These are phyloP conservation scores for Gracilaria vermiculophylla DNA, from an alignment of 23 red algal genomes.

Conservation along the genomic window DNA sequence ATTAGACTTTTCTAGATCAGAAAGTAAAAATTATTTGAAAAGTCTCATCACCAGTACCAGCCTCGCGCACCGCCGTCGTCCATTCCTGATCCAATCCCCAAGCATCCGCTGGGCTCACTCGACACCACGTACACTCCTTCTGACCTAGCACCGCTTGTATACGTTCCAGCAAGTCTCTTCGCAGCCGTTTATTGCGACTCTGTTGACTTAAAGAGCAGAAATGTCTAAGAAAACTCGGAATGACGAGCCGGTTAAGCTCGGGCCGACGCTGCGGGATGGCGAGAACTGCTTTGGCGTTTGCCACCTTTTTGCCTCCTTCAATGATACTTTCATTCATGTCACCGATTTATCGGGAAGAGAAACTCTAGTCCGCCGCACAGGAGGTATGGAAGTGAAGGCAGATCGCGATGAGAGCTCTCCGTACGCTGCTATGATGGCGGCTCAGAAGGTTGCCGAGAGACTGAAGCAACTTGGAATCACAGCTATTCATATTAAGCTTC, in stretches of 20 bases:
- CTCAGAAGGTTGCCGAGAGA: constrained; percentile 97
- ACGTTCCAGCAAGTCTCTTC: too few relatives aligned
- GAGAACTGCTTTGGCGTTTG: constrained; percentile 94
- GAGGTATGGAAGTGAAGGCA: constrained; percentile 99
- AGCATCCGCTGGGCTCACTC: too few relatives aligned
- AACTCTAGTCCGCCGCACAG: constrained; percentile 95
- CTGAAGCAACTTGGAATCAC: constrained; percentile 97
- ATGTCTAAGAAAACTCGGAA: constrained; percentile 80
- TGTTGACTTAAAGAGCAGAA: background rate
- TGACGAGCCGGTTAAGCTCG: constrained; percentile 65
- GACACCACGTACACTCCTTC: too few relatives aligned
- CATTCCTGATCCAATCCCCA: too few relatives aligned
- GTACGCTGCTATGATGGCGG: constrained; percentile 99
- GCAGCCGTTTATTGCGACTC: too few relatives aligned
- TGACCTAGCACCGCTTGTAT: too few relatives aligned
- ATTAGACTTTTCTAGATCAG: too few relatives aligned
- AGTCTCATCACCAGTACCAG: too few relatives aligned
- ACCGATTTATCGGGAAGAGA: constrained; percentile 97
- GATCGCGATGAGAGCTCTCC: constrained; percentile 99
- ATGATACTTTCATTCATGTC: constrained; percentile 99
- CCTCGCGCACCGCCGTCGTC: too few relatives aligned
- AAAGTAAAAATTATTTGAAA: too few relatives aligned
- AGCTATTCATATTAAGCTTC: constrained; percentile 98
- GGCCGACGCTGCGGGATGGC: constrained; percentile 85
- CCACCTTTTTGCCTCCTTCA: constrained; percentile 99